Percentiles rank a stretch among this genome's conserved stretches.
phyloP scores from a whole-genome alignment of 2,329 filamentous ascomycete genomes.

The Rhynchosporium agropyri region DNA sequence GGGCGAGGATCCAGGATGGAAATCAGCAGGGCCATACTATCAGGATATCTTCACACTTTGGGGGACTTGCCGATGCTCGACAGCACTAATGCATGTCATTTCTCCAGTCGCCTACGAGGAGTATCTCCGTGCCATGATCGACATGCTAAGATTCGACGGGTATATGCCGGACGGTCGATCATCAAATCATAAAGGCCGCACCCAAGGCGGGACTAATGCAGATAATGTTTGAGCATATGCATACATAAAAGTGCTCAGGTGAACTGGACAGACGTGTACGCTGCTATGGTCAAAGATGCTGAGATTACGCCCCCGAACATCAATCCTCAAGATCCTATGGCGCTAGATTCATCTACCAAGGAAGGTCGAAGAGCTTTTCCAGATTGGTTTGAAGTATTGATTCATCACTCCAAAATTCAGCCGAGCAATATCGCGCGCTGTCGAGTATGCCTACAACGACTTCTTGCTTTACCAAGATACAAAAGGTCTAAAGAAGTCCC shows the following conservation, averaged over 20 bases:
- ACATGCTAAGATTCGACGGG: constrained; percentile 51
- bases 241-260: constrained; percentile 68
- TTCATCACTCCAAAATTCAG: constrained; percentile 66
- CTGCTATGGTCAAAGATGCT: constrained; percentile 59
- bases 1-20: constrained; percentile 69
- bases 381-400: constrained; percentile 64
- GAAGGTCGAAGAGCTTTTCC: constrained; percentile 69
- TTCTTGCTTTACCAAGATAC: constrained; percentile 64
- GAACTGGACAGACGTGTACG: constrained; percentile 18
- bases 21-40: constrained; percentile 66
- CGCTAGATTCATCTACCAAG: constrained; percentile 62
- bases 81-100: constrained; percentile 64
- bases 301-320: constrained; percentile 64
- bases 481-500: constrained; percentile 52
- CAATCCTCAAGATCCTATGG: constrained; percentile 55
- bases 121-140: constrained; percentile 60
- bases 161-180: constrained; percentile 68
- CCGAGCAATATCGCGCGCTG: constrained; percentile 64
- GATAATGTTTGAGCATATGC: constrained; percentile 75
- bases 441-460: constrained; percentile 71
- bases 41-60: constrained; percentile 73
- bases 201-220: constrained; percentile 69
- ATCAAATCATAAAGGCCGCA: constrained; percentile 68
- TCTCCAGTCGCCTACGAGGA: constrained; percentile 65
- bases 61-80: constrained; percentile 65